phyloP scores from a whole-genome alignment of 169 alveolate genomes.

The Plasmodium berghei region DNA sequence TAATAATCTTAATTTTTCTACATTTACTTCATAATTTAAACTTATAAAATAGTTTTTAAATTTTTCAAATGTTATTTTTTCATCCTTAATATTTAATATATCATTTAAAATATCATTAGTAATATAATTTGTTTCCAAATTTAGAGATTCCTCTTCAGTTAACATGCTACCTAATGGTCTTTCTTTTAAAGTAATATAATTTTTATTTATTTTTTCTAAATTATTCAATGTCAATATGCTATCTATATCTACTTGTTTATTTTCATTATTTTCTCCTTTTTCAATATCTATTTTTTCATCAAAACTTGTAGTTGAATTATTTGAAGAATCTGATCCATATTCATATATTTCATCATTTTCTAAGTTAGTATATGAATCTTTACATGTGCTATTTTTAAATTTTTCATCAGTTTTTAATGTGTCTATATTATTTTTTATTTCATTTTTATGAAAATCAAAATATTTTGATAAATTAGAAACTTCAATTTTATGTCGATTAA shows the following conservation, averaged over 20 bases:
- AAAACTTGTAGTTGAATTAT: background rate
- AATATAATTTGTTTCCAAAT: conserved; percentile 34
- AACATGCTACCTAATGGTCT: background rate
- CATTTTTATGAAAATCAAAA: conserved; percentile 39
- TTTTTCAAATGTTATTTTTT: conserved; percentile 38
- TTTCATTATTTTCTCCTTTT: background rate
- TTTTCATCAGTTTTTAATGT: background rate
- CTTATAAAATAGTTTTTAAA: conserved; percentile 27
- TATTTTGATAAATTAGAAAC: conserved; percentile 60
- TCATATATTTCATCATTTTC: background rate
- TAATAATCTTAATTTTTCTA: conserved; percentile 15
- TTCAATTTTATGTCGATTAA: conserved; percentile 41
- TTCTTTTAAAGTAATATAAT: conserved; percentile 5
- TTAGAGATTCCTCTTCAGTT: conserved; percentile 19
- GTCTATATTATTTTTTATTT: conserved; percentile 9
- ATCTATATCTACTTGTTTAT: background rate
- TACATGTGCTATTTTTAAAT: background rate
- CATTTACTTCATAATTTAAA: conserved; percentile 38
- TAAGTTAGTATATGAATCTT: background rate
- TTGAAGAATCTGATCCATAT: background rate
- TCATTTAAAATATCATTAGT: conserved; percentile 53
- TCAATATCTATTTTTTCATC: background rate
- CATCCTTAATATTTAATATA: conserved; percentile 38
- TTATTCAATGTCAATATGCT: background rate
- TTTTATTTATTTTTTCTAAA: background rate